Base-by-base conservation (phyloP, 2,329 filamentous ascomycete genomes). In the Podosphaera fusca region DNA sequence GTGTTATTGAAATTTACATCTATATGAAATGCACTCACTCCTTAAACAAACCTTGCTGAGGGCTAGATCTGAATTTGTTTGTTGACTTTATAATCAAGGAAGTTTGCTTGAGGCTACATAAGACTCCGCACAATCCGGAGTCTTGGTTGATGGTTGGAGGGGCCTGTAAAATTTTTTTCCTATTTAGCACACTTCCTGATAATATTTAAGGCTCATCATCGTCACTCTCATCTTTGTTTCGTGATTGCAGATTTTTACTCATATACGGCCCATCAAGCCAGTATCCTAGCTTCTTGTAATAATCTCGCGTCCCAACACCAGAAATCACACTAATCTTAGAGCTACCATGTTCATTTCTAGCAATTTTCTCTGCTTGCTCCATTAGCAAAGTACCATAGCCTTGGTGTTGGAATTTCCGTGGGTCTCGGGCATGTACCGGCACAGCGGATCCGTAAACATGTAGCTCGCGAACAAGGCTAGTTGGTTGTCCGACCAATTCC, bases 371-470 rank as follows among this genome's bases (percentile, higher is more conserved):
- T 0, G 92, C 94, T 71, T 96, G 90, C 67, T 96, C 90, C 94
- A 98, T 98, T 62, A 98, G 68, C 60, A 98, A 70, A 1, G 92
- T 98, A 53, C 92, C 92, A 63, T 94, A 98, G 0, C 92, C 92
- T 68, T 95, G 92, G 71, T 98, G 92, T 72, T 98, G 92, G 71
- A 96, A 96, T 71, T 96, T 96, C 70, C 85, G 83, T 29, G 90
- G 88, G 64, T 98, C 92, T 58, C 94, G 79, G 7, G 88, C 90
- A 70, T 98, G 92, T 51, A 98, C 86, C 0, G 92, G 94, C n/a
- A 98, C 92, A 0, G 94, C 92, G 29, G 87, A 90, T 6, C 92
- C 92, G 67, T 98, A 98, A 0, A 98, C 92, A 70, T 98, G 92
- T 57, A 98, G 74, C 70, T 98, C 92, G 55, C 92, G 79, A 4